Evolutionary conservation across 805 yeast species (phyloP), one percentile per base, ranked within the genome.

Genomic region (Myxozyma kluyveri): DNA sequence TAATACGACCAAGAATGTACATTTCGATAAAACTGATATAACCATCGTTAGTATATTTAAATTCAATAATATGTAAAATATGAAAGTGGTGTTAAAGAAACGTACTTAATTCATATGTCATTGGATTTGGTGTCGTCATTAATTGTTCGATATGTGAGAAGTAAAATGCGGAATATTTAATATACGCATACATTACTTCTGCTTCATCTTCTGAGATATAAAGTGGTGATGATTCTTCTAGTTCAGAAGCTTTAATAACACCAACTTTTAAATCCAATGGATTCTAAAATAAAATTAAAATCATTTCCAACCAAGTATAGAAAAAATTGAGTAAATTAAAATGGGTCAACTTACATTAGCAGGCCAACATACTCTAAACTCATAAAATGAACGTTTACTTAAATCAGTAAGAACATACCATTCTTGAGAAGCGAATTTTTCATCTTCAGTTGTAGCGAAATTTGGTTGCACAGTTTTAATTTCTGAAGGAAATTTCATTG

Each of bases 291-390:
- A 12, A 14, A 18, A 35, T 37, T 21, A 3, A 17, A 27, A 4
- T 10, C 19, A 37, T 36, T 45, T 23, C n/a, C n/a, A n/a, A n/a
- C n/a, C n/a, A n/a, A n/a, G n/a, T n/a, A n/a, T n/a, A n/a, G n/a
- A n/a, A n/a, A n/a, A n/a, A 19, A 37, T 22, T 4, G 26, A 3
- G 27, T 4, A 5, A 9, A 23, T 22, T 12, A n/a, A 19, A 12
- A 39, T 12, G 12, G 17, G 38, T 29, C 22, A 10, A 21, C 57
- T 7, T 32, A 56, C 60, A 19, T 45, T 49, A 12, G 60, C 60
- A 14, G 60, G 59, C 60, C 60, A 56, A 50, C 60, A 56, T n/a
- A 56, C 60, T 9, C 60, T 48, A 39, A 56, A 56, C 46, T 56
- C 60, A 41, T 56, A 56, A 24, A 56, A 52, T 17, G 60, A 53